These are phyloP conservation scores for Castanospermum australe DNA, from an alignment of 306 rosid genomes.

Conservation along the genomic window DNA sequence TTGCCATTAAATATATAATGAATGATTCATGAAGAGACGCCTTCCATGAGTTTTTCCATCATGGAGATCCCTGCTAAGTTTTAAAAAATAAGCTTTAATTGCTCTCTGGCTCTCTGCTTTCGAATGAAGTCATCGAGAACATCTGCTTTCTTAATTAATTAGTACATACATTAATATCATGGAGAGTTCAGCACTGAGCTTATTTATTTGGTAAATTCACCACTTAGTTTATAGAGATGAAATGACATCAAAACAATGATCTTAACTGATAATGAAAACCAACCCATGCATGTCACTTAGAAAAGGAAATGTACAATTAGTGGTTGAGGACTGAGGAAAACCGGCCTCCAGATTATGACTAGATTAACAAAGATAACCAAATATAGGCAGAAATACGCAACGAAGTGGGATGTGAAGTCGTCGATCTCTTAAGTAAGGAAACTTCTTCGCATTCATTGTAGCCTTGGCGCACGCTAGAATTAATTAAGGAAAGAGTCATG, in stretches of 20 bases:
- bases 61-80: neutral
- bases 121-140: neutral
- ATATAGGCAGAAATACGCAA: neutral
- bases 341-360: neutral
- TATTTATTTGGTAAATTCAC: neutral
- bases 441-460: no score
- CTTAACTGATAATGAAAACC: neutral
- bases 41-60: neutral
- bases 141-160: neutral
- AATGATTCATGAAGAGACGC: neutral
- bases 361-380: neutral
- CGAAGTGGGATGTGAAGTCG: neutral
- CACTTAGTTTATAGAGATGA: neutral
- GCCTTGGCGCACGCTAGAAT: neutral
- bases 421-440: neutral
- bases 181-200: neutral
- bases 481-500: no score
- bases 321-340: neutral
- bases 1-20: neutral
- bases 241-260: neutral
- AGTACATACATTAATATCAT: neutral
- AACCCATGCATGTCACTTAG: neutral
- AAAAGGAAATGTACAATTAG: neutral
- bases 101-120: neutral
- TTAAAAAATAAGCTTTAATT: neutral